Conservation (phyloP, 441 rosid species). For the Macaranga tanarius region DNA sequence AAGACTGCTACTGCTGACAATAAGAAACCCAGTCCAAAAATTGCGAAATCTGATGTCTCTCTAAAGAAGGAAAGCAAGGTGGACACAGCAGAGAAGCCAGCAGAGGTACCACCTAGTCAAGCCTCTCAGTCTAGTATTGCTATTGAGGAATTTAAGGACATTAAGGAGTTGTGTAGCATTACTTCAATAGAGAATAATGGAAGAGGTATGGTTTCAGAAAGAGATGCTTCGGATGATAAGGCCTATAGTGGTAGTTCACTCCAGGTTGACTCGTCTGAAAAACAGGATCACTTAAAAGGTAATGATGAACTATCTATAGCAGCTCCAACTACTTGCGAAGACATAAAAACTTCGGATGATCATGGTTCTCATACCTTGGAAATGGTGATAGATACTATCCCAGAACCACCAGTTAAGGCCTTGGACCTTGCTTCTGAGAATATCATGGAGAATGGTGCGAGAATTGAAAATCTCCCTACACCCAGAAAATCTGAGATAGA, state of each 20-base stretch:
- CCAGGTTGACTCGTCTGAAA: conserved; percentile 15
- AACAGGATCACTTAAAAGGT: conserved; percentile 18
- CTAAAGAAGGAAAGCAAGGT: conserved; percentile 40
- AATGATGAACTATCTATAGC: conserved; percentile 28
- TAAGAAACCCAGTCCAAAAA: conserved; percentile 43
- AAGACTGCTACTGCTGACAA: conserved; percentile 39
- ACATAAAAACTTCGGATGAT: conserved; percentile 24
- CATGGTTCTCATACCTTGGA: conserved; percentile 28
- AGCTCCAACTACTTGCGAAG: conserved; percentile 35
- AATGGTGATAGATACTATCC: conserved; percentile 28
- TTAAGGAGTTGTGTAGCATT: conserved; percentile 48
- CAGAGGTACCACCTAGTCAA: conserved; percentile 27
- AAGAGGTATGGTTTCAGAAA: conserved; percentile 25
- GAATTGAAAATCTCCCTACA: conserved; percentile 27
- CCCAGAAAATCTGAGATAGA: conserved; percentile 55
- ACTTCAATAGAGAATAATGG: conserved; percentile 36
- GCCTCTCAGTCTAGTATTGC: conserved; percentile 28
- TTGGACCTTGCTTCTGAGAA: conserved; percentile 32
- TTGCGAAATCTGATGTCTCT: conserved; percentile 33
- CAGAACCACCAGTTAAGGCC: conserved; percentile 35
- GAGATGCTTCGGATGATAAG: conserved; percentile 27
- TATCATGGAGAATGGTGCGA: conserved; percentile 28
- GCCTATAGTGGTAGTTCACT: conserved; percentile 23
- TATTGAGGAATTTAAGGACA: conserved; percentile 54
- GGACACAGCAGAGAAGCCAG: conserved; percentile 22